Percentiles rank a stretch among this genome's conserved stretches.
Evolutionary conservation across 2,329 filamentous ascomycete genomes (phyloP).

Genomic region (Stagonosporopsis vannaccii): DNA sequence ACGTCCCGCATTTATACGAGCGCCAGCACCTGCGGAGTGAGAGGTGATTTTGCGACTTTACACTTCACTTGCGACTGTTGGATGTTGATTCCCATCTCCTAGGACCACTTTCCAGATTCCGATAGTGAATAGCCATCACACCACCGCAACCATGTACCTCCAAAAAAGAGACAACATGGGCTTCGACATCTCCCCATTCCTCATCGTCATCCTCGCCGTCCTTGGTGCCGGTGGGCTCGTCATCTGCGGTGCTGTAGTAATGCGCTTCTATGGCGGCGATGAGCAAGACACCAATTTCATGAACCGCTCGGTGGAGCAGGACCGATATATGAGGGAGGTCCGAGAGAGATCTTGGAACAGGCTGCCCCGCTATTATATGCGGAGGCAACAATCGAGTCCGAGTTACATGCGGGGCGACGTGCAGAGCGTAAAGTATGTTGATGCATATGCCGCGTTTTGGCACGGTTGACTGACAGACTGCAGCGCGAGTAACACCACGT

Average conservation of each 20-base stretch:
- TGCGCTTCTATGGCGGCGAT: slow-evolving; percentile 27
- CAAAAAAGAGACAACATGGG: slow-evolving; percentile 38
- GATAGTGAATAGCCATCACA: slow-evolving; percentile 1
- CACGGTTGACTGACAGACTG: background rate
- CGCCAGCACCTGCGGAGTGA: background rate
- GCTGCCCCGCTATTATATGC: slow-evolving; percentile 14
- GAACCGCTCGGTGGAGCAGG: slow-evolving; percentile 33
- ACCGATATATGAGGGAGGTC: slow-evolving; percentile 46
- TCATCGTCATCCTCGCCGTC: slow-evolving; percentile 43
- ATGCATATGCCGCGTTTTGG: background rate
- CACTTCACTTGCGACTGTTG: slow-evolving; percentile 1
- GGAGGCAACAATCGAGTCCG: slow-evolving; percentile 10
- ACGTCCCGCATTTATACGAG: slow-evolving; percentile 10
- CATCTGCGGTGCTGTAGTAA: slow-evolving; percentile 30
- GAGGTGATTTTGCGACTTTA: slow-evolving; percentile 4
- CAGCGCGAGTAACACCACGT: slow-evolving; percentile 16
- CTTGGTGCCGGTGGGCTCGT: slow-evolving; percentile 34
- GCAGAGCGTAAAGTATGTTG: slow-evolving; percentile 16
- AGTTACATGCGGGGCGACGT: slow-evolving; percentile 21
- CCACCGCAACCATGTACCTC: slow-evolving; percentile 20
- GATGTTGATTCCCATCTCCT: background rate
- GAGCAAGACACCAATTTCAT: slow-evolving; percentile 7
- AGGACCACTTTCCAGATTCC: background rate
- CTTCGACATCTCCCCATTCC: slow-evolving; percentile 32
- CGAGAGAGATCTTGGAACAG: slow-evolving; percentile 34